Base-by-base conservation (phyloP, 768 basidiomycete genomes). In the Chiua virens region DNA sequence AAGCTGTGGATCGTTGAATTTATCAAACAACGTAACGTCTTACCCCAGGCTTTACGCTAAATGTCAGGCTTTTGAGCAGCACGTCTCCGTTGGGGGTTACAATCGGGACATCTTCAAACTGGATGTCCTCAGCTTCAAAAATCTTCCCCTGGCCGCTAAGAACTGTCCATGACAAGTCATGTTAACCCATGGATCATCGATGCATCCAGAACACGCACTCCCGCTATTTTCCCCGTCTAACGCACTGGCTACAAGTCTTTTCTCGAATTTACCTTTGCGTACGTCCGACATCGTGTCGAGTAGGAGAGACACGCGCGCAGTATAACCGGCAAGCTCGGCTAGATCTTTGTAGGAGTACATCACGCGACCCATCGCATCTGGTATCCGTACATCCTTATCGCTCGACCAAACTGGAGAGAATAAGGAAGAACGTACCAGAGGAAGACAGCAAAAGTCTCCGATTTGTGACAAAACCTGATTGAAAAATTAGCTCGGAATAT, bases 321-420 rank as follows among this genome's bases (percentile, higher is more conserved):
- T 98, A 66, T 97, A 98, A 11, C 96, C 96, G 4, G 96, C 93
- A 30, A 99, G 81, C 66, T 99, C 96, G 5, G 92, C 85, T 5
- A 99, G 76, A 66, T 98, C 95, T 70, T 97, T 98, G 75, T 97
- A 98, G 4, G 92, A 93, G 67, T 95, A 96, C 92, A 98, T 93
- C 25, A 97, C 85, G 18, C 95, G 82, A 28, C 94, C 94, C 59
- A 98, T 89, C 1, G 96, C 96, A 73, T 98, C 96, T 83, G 57
- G 51, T 30, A 22, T 57, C n/a, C 54, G 23, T 17, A 38, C 34
- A 48, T 40, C 34, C 5, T n/a, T 21, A 34, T 53, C 14, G 21
- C 37, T 38, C 27, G 27, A 28, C 13, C 18, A 17, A 54, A 42
- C 15, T 46, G 56, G 28, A 20, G 39, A 35, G 35, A 47, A 56